Evolutionary conservation across 495 filamentous ascomycete species (phyloP).

Genomic region (Halenospora varia): DNA sequence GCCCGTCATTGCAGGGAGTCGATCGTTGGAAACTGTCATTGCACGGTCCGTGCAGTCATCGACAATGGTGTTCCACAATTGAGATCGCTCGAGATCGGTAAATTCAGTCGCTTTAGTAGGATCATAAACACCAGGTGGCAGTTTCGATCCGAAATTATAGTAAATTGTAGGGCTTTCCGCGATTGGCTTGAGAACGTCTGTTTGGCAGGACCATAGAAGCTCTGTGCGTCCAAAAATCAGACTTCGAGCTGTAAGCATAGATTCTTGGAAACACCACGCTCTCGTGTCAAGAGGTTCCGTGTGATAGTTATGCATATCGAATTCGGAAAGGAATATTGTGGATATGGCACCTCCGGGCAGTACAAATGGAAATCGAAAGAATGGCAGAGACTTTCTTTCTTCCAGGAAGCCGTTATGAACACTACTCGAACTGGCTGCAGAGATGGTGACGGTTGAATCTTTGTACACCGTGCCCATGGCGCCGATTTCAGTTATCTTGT

Average conservation of each 20-base stretch:
- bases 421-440: neutral
- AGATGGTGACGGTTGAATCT: neutral
- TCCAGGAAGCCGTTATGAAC: neutral
- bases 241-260: neutral
- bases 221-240: conserved; percentile 9
- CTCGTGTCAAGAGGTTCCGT: neutral
- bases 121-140: neutral
- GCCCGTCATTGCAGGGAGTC: neutral
- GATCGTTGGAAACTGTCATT: neutral
- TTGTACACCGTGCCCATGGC: neutral
- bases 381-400: neutral
- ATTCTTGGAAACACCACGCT: conserved; percentile 29
- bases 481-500: neutral
- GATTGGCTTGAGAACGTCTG: neutral
- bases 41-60: neutral
- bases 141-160: neutral
- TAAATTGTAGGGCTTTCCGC: neutral
- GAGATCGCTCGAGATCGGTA: neutral
- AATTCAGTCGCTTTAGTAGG: neutral
- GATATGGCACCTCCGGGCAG: neutral
- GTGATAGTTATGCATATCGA: neutral
- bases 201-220: conserved; percentile 26
- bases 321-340: neutral
- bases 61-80: neutral
- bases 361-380: neutral